Conservation (phyloP, 441 rosid genomes). For the Gossypium davidsonii region DNA sequence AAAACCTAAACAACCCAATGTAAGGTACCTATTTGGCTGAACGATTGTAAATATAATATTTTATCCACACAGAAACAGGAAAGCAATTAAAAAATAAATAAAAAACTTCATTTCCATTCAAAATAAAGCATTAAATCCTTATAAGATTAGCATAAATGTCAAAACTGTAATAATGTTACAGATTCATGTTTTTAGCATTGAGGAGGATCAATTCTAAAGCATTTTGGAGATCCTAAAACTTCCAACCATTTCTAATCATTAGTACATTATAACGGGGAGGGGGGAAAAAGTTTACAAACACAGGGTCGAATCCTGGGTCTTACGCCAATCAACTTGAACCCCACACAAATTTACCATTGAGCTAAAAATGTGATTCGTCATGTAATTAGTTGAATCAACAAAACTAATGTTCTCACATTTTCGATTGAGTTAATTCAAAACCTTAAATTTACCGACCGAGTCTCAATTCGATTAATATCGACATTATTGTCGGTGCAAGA, state of each 20-base stretch:
- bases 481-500: no score
- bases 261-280: no score
- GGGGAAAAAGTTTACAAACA: no score
- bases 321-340: no score
- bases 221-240: neutral
- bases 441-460: no score
- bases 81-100: neutral
- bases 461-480: no score
- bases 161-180: neutral
- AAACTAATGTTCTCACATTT: neutral
- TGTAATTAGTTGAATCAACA: neutral
- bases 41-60: neutral
- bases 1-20: neutral
- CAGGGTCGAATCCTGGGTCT: no score
- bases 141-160: neutral
- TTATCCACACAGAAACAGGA: slow-evolving; percentile 3
- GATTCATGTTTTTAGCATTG: neutral
- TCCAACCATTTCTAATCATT: neutral
- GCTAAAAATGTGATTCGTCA: neutral
- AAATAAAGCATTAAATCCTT: neutral
- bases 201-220: neutral
- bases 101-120: neutral
- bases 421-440: no score
- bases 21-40: slow-evolving; percentile 6
- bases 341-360: no score